Conservation (phyloP, 805 yeast genomes). For the Hanseniaspora lindneri region DNA sequence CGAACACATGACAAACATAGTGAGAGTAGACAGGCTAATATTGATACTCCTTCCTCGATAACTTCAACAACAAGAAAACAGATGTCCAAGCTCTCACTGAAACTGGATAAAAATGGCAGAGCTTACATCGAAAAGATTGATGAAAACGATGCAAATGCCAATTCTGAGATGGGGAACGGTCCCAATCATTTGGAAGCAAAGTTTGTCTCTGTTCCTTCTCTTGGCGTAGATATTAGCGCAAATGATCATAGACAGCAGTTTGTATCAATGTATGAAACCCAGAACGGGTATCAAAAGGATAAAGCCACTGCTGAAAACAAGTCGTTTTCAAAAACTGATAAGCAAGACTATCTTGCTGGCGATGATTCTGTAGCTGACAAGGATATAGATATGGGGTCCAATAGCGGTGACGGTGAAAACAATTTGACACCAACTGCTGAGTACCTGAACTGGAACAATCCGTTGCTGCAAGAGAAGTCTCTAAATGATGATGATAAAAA, state of each 20-base stretch:
- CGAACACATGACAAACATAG: neutral
- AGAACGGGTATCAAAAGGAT: neutral
- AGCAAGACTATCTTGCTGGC: too few species aligned
- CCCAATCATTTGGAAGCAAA: neutral
- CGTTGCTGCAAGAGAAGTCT: neutral
- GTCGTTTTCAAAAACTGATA: neutral
- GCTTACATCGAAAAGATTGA: conserved; percentile 24
- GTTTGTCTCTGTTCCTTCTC: neutral
- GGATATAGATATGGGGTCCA: neutral
- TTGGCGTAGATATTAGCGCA: neutral
- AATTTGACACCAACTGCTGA: neutral
- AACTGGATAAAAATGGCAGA: conserved; percentile 28
- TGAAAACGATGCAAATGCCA: neutral
- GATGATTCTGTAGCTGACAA: neutral
- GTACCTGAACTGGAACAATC: conserved; percentile 12
- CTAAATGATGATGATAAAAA: conserved; percentile 1
- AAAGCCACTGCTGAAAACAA: neutral
- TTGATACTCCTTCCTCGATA: conserved; percentile 9
- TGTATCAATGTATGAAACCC: conserved; percentile 11
- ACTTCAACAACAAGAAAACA: conserved; percentile 15
- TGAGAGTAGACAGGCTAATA: neutral
- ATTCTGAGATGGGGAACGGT: neutral
- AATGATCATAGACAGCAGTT: neutral
- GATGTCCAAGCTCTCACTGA: conserved; percentile 23
- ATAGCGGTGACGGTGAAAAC: neutral